phyloP scores from a whole-genome alignment of 805 yeast genomes.

The Candida gorgasii region DNA sequence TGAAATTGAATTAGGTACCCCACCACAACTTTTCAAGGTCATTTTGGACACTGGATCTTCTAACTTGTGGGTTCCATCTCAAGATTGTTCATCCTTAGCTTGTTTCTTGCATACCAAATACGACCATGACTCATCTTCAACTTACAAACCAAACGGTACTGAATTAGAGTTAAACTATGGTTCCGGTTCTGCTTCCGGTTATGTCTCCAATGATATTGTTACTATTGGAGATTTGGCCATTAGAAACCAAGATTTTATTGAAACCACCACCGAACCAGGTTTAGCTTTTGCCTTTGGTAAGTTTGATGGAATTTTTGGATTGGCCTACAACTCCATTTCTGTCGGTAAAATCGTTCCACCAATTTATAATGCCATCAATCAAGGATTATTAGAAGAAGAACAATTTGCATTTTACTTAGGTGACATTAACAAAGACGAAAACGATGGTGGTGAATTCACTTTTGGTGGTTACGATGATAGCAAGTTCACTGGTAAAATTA shows the following conservation, averaged over 20 bases:
- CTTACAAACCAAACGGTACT: slow-evolving; percentile 85
- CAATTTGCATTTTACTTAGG: slow-evolving; percentile 92
- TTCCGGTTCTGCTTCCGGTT: slow-evolving; percentile 90
- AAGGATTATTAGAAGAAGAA: slow-evolving; percentile 79
- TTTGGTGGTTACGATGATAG: slow-evolving; percentile 90
- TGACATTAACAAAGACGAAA: slow-evolving; percentile 62
- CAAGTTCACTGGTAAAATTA: slow-evolving; percentile 77
- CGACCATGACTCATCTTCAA: slow-evolving; percentile 77
- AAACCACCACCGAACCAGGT: slow-evolving; percentile 97
- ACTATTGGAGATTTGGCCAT: slow-evolving; percentile 81
- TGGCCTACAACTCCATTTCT: slow-evolving; percentile 89
- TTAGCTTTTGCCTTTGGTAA: slow-evolving; percentile 97
- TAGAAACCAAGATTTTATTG: slow-evolving; percentile 91
- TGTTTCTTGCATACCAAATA: slow-evolving; percentile 93
- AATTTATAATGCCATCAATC: slow-evolving; percentile 80
- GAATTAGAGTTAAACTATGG: slow-evolving; percentile 88
- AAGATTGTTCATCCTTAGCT: slow-evolving; percentile 88
- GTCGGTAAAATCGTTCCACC: slow-evolving; percentile 93
- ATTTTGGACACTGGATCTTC: slow-evolving; percentile 96
- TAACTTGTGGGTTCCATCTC: slow-evolving; percentile 94
- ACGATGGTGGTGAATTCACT: slow-evolving; percentile 86
- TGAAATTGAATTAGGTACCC: slow-evolving; percentile 88
- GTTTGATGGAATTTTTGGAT: slow-evolving; percentile 95
- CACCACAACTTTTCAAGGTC: slow-evolving; percentile 91
- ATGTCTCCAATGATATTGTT: slow-evolving; percentile 81